Base-by-base conservation (phyloP, 2,329 filamentous ascomycete genomes). In the Colletotrichum sp. region DNA sequence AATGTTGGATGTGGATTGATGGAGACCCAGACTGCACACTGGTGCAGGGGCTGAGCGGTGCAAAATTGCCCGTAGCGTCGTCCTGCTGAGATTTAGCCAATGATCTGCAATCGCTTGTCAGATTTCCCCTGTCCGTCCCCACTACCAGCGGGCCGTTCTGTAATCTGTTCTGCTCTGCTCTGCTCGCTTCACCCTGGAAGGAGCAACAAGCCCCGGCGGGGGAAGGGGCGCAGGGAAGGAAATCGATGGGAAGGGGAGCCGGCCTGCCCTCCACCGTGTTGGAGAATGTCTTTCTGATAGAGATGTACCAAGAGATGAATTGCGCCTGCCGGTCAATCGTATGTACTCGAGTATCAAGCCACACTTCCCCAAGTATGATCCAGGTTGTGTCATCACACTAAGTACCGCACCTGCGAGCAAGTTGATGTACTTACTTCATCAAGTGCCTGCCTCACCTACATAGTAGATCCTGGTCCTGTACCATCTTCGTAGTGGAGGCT, bases 31-130 rank as follows among this genome's bases (percentile, higher is more conserved):
- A 39, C 7, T 19, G 55, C n/a, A 60, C n/a, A 48, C 67, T 71
- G 39, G 57, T n/a, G 59, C 68, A 74, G 60, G 72, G 68, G 48
- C 36, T 28, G 32, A 59, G 15, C 68, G 72, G 61, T 27, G 68
- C 61, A 36, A 55, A 67, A 75, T 75, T 75, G 36, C 60, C 72
- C 72, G 72, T 72, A 75, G 72, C 68, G 68, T 67, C 12, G 16
- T 48, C 32, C 16, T 28, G 8, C 12, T 11, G 15, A 61, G 32
- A 30, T 30, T 52, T 6, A 32, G 61, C 72, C 68, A 75, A 75
- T 75, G 36, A 30, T 25, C 28, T 13, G 7, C 36, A 6, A 52
- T 67, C 72, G 55, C 69, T 72, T 75, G 59, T 30, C 22, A 44
- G 55, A 61, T 61, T 30, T 11, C 52, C 61, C 72, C 52, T 75